Evolutionary conservation across 2,329 filamentous ascomycete species (phyloP).

Genomic region (Zymoseptoria tritici): DNA sequence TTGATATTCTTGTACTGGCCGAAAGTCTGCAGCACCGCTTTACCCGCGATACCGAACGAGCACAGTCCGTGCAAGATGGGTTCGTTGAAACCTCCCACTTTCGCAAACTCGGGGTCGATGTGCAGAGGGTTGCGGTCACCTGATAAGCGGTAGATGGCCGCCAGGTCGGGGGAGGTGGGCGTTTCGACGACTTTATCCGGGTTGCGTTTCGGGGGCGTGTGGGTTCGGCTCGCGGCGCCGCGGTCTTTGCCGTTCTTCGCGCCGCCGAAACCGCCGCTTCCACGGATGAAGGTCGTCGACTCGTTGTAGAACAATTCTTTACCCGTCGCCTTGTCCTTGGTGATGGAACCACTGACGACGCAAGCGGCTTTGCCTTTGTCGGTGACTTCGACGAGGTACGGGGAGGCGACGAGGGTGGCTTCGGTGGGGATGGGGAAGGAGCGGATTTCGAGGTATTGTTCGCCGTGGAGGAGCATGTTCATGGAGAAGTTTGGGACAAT

Average conservation of each 20-base stretch:
- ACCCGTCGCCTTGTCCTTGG: constrained; percentile 74
- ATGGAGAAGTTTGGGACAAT: constrained; percentile 93
- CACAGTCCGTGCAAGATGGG: constrained; percentile 97
- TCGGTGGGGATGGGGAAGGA: constrained; percentile 87
- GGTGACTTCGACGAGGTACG: constrained; percentile 82
- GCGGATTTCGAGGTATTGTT: constrained; percentile 93
- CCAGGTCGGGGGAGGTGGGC: constrained; percentile 82
- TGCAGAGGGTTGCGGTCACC: constrained; percentile 96
- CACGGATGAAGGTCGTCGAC: constrained; percentile 83
- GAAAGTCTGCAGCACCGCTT: constrained; percentile 79
- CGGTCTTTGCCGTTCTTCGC: constrained; percentile 68
- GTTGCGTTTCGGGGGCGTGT: constrained; percentile 67
- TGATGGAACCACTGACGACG: constrained; percentile 71
- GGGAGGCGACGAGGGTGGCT: constrained; percentile 66
- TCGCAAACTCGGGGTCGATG: constrained; percentile 88
- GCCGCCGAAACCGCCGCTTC: constrained; percentile 84
- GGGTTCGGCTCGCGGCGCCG: constrained; percentile 69
- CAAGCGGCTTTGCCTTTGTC: constrained; percentile 92
- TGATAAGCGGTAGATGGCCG: constrained; percentile 83
- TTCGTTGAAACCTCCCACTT: constrained; percentile 87
- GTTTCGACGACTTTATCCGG: constrained; percentile 81
- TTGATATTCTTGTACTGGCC: constrained; percentile 86
- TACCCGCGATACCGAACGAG: constrained; percentile 84
- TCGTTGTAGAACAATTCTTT: constrained; percentile 98
- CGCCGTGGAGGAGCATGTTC: constrained; percentile 98